These are phyloP conservation scores for Acaromyces ingoldii DNA, from an alignment of 1,284 basidiomycete species.

Conservation along the genomic window DNA sequence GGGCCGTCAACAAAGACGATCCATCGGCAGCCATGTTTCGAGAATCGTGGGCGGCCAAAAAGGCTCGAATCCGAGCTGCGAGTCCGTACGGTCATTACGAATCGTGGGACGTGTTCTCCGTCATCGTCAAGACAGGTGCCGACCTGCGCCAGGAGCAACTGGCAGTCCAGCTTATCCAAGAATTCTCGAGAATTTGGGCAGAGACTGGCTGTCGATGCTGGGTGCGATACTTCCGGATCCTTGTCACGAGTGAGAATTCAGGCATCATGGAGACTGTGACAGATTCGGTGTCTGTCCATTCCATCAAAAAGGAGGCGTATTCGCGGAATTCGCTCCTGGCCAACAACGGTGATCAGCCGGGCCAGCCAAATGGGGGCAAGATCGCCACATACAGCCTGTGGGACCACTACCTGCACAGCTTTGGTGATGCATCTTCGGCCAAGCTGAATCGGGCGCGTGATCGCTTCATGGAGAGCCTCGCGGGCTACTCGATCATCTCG, in stretches of 20 bases:
- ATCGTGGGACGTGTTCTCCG: constrained; percentile 74
- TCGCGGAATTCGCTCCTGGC: constrained; percentile 57
- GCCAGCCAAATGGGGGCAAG: constrained; percentile 9
- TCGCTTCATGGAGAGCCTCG: constrained; percentile 83
- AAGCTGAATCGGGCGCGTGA: constrained; percentile 61
- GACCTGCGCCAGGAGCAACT: constrained; percentile 96
- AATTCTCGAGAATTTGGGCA: constrained; percentile 90
- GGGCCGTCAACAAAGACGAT: constrained; percentile 93
- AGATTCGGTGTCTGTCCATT: constrained; percentile 95
- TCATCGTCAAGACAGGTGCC: constrained; percentile 97
- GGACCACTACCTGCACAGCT: constrained; percentile 43
- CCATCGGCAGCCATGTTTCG: constrained; percentile 83
- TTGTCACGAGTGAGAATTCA: constrained; percentile 87
- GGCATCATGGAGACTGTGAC: constrained; percentile 65
- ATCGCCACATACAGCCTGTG: constrained; percentile 39
- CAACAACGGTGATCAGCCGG: constrained; percentile 59
- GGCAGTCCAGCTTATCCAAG: constrained; percentile 86
- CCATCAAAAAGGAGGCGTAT: constrained; percentile 98
- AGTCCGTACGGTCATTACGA: constrained; percentile 95
- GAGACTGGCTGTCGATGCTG: constrained; percentile 56
- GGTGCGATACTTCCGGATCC: constrained; percentile 64
- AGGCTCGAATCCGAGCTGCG: constrained; percentile 82
- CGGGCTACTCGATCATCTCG: constrained; percentile 83
- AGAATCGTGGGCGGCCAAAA: constrained; percentile 92
- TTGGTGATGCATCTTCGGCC: constrained; percentile 33